Conservation (phyloP, 2,329 filamentous ascomycete species). For the Aspergillus terreus region DNA sequence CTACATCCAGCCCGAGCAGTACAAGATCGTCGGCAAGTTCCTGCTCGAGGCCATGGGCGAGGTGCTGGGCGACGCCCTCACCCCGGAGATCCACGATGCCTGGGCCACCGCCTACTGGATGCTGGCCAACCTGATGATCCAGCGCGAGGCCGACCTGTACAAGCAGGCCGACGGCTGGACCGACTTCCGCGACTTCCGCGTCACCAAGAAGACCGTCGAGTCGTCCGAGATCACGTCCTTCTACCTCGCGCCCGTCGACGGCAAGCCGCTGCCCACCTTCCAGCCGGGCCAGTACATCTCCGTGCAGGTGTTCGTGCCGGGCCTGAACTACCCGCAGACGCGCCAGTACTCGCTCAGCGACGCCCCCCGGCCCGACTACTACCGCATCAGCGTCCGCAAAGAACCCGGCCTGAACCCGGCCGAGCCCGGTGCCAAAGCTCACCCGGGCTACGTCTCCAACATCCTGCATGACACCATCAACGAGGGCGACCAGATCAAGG, state of each 20-base stretch:
- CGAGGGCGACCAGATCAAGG: slow-evolving; percentile 59
- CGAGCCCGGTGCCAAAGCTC: slow-evolving; percentile 44
- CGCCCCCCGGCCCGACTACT: slow-evolving; percentile 57
- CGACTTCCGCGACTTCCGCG: slow-evolving; percentile 64
- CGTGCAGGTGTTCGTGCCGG: slow-evolving; percentile 56
- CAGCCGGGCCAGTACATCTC: slow-evolving; percentile 71
- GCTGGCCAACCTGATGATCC: slow-evolving; percentile 69
- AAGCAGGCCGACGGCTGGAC: slow-evolving; percentile 59
- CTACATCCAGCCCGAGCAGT: slow-evolving; percentile 65
- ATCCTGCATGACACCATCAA: slow-evolving; percentile 60
- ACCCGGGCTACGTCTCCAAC: slow-evolving; percentile 67
- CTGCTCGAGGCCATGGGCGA: slow-evolving; percentile 64
- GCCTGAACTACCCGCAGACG: slow-evolving; percentile 60
- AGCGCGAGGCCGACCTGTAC: slow-evolving; percentile 62
- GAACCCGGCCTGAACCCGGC: slow-evolving; percentile 53
- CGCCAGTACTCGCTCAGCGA: slow-evolving; percentile 73
- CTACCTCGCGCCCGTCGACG: slow-evolving; percentile 63
- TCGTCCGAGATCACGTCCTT: slow-evolving; percentile 68
- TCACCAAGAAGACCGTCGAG: slow-evolving; percentile 63
- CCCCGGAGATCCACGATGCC: slow-evolving; percentile 60
- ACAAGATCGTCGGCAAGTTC: slow-evolving; percentile 66
- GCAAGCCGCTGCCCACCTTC: slow-evolving; percentile 58
- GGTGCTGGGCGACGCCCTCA: slow-evolving; percentile 65
- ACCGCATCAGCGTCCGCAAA: slow-evolving; percentile 69
- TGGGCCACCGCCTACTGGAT: slow-evolving; percentile 72